A percentile compares a stretch with the other conserved stretches of the same genome.
These are phyloP conservation scores for Russula ochroleuca DNA, from an alignment of 768 basidiomycete species.

Conservation along the genomic window DNA sequence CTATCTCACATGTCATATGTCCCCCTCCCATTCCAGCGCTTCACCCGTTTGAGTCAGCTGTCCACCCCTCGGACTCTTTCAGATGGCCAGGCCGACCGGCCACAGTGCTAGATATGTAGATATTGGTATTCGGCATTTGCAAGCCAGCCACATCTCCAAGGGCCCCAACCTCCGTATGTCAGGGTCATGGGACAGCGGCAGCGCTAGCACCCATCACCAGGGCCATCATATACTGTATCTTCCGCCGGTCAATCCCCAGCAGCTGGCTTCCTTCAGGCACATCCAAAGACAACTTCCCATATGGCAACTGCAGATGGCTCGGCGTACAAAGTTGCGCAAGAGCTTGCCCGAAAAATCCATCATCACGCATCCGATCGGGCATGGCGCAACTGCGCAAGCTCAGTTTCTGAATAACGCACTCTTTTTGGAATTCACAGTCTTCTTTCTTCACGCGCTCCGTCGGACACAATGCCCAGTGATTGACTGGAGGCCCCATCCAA, in stretches of 20 bases:
- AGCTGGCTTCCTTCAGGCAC: neutral
- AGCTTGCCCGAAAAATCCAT: neutral
- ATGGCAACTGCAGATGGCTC: neutral
- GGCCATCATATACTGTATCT: conserved; percentile 8
- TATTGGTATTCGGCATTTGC: neutral
- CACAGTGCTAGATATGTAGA: neutral
- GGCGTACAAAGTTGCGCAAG: neutral
- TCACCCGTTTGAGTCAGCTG: neutral
- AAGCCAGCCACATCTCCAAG: neutral
- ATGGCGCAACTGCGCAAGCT: neutral
- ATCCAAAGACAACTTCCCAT: neutral
- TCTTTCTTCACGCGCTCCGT: neutral
- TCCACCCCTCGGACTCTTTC: neutral
- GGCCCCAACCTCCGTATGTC: neutral
- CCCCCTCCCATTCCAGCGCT: neutral
- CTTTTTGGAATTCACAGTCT: neutral
- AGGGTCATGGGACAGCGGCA: neutral
- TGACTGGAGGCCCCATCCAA: neutral
- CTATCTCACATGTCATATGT: neutral
- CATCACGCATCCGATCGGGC: neutral
- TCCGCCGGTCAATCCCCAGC: conserved; percentile 11
- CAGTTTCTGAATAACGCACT: neutral
- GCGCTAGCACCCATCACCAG: conserved; percentile 5
- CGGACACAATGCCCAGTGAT: neutral
- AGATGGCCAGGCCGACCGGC: neutral